A percentile compares a stretch with the other conserved stretches of the same genome.
Conservation (phyloP, 768 basidiomycete genomes). For the Podaxis mareebaensis region DNA sequence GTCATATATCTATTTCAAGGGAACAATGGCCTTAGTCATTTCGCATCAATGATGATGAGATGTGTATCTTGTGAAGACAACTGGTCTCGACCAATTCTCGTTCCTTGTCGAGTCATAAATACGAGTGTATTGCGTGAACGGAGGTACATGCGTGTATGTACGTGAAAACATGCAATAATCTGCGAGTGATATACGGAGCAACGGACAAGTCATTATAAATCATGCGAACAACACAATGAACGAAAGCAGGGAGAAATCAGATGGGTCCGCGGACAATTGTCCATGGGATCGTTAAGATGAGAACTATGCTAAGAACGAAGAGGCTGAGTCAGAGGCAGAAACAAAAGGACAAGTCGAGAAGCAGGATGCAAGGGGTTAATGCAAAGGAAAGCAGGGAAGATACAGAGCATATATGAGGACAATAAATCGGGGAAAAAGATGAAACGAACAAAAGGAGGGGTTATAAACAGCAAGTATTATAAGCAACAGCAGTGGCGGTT, state of each 20-base stretch:
- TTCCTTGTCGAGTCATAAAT: constrained; percentile 5
- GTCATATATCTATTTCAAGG: constrained; percentile 6
- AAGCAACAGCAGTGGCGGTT: constrained; percentile 9
- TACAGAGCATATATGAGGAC: constrained; percentile 2
- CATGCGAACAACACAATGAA: not conserved
- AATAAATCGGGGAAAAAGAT: constrained; percentile 16
- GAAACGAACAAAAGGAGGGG: constrained; percentile 10
- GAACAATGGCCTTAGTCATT: not conserved
- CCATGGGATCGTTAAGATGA: constrained; percentile 1
- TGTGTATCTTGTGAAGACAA: not conserved
- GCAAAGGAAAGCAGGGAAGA: not conserved
- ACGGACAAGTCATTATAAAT: constrained; percentile 2
- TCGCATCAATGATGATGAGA: not conserved
- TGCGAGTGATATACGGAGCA: not conserved
- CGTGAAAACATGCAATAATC: not conserved
- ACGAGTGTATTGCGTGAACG: constrained; percentile 4
- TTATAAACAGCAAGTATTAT: constrained; percentile 6
- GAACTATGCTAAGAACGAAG: not conserved
- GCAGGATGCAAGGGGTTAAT: not conserved
- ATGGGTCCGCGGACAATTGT: not conserved
- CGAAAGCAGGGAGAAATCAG: not conserved
- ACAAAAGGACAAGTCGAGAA: not conserved
- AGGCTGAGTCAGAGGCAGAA: not conserved
- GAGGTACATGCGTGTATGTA: not conserved
- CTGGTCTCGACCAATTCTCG: not conserved